phyloP scores from a whole-genome alignment of 306 rosid genomes.

The Dalbergia oliveri region DNA sequence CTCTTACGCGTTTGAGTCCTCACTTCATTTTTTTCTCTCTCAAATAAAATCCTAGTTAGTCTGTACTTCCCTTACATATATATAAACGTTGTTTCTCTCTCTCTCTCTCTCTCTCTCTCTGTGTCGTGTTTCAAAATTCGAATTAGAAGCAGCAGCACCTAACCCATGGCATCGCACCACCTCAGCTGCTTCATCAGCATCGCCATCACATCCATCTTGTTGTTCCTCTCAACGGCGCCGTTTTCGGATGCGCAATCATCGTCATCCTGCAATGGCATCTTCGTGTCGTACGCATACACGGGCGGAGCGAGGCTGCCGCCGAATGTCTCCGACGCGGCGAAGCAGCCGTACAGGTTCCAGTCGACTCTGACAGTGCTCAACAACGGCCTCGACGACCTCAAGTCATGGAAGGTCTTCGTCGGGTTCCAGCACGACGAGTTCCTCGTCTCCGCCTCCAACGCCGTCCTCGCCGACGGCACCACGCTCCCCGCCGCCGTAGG shows the following conservation, averaged over 20 bases:
- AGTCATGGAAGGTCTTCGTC: slow-evolving; percentile 86
- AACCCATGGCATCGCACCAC: slow-evolving; percentile 28
- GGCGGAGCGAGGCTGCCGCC: slow-evolving; percentile 63
- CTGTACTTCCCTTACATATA: background rate
- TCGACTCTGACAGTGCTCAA: slow-evolving; percentile 76
- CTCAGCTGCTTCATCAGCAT: slow-evolving; percentile 8
- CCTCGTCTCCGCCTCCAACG: slow-evolving; percentile 78
- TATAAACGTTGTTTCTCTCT: background rate
- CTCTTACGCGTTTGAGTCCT: slow-evolving; percentile 44
- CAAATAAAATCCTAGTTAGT: background rate
- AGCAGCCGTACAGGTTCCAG: slow-evolving; percentile 82
- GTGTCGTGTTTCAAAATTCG: slow-evolving; percentile 41
- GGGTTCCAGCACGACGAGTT: slow-evolving; percentile 77
- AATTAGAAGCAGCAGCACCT: slow-evolving; percentile 13
- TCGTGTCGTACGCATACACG: slow-evolving; percentile 68
- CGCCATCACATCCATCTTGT: slow-evolving; percentile 44
- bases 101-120: slow-evolving; percentile 29
- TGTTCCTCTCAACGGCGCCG: slow-evolving; percentile 42
- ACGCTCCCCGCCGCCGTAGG: slow-evolving; percentile 69
- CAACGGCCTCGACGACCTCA: slow-evolving; percentile 81
- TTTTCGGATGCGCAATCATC: slow-evolving; percentile 52
- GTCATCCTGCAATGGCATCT: slow-evolving; percentile 73
- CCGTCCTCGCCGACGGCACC: slow-evolving; percentile 69
- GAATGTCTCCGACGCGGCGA: slow-evolving; percentile 46
- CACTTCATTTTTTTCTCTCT: slow-evolving; percentile 1